phyloP scores from a whole-genome alignment of 768 basidiomycete genomes.

The Tulasnella sp. region DNA sequence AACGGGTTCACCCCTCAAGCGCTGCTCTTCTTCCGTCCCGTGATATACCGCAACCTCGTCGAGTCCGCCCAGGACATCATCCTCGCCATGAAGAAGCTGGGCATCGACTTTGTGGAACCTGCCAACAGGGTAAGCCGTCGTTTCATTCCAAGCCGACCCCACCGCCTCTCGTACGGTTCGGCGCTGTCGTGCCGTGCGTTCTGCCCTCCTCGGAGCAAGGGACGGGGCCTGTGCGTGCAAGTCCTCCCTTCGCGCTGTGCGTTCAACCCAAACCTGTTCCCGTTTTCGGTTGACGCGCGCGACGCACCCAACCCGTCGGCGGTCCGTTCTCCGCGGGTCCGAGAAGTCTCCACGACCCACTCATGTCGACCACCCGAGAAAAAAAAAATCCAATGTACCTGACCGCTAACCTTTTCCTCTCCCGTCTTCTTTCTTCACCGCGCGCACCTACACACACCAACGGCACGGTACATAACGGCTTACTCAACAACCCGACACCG shows the following conservation, averaged over 20 bases:
- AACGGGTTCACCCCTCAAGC: conserved; percentile 82
- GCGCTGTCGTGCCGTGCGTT: not conserved
- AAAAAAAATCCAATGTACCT: not conserved
- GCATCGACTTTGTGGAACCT: conserved; percentile 71
- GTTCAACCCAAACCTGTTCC: not conserved
- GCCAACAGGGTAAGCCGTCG: conserved; percentile 61
- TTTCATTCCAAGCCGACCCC: no score
- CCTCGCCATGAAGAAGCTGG: conserved; percentile 82
- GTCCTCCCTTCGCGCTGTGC: not conserved
- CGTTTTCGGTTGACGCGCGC: no score
- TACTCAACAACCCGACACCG: no score
- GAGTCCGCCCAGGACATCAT: conserved; percentile 88
- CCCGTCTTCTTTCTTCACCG: conserved; percentile 7
- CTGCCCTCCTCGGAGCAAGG: not conserved
- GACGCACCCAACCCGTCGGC: not conserved
- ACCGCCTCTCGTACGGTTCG: no score
- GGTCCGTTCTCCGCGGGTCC: conserved; percentile 2
- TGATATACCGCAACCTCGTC: conserved; percentile 83
- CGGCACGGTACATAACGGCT: no score
- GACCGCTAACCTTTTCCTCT: conserved; percentile 1
- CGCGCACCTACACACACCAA: not conserved
- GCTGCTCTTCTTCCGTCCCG: conserved; percentile 71
- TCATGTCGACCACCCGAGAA: not conserved
- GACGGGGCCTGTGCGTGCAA: not conserved
- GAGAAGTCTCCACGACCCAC: not conserved